phyloP scores from a whole-genome alignment of 2,329 filamentous ascomycete genomes.

The Sclerotinia borealis region DNA sequence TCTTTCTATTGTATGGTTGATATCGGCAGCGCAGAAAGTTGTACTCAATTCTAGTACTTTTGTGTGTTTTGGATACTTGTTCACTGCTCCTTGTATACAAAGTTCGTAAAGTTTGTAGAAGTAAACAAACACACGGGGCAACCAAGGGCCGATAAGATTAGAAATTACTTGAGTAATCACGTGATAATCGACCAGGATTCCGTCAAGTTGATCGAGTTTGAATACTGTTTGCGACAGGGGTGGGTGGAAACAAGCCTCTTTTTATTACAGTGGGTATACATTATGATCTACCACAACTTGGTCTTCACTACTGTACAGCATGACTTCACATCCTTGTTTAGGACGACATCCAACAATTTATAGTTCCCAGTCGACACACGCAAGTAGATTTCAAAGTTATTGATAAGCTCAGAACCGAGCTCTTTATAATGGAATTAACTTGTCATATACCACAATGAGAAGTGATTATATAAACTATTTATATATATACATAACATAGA shows the following conservation, averaged over 20 bases:
- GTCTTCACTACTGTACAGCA: no score
- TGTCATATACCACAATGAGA: no score
- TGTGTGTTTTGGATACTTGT: neutral
- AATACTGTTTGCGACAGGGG: no score
- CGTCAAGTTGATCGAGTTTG: no score
- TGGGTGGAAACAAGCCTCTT: no score
- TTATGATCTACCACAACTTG: no score
- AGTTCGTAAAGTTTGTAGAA: neutral
- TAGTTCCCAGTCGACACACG: neutral
- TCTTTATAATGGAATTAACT: no score
- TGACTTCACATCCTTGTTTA: no score
- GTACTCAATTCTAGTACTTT: neutral
- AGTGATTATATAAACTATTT: no score
- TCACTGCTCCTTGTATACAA: neutral
- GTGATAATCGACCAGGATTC: neutral
- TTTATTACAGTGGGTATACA: no score
- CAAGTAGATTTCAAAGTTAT: no score
- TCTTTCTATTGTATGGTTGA: neutral
- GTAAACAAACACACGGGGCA: conserved; percentile 15
- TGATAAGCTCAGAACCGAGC: neutral
- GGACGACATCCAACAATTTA: neutral
- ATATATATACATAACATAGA: no score
- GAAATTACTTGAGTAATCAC: neutral
- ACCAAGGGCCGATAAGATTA: conserved; percentile 4
- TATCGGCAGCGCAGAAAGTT: neutral